Percentiles rank a stretch among this genome's conserved stretches.
These are phyloP conservation scores for Elongisporangium prolatum DNA, from an alignment of 352 stramenopile species.

Conservation along the genomic window DNA sequence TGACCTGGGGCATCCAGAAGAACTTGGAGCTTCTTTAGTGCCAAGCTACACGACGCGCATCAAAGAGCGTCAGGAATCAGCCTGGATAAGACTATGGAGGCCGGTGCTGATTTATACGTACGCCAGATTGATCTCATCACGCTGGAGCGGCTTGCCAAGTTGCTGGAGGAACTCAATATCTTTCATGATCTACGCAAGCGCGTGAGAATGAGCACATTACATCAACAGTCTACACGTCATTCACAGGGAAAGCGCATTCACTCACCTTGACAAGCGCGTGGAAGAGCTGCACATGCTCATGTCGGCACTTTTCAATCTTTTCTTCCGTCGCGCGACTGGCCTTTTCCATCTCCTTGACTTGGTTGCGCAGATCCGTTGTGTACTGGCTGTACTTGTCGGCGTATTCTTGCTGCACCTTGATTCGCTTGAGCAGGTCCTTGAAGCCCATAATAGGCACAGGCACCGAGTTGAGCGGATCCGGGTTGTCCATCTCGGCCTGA, in stretches of 20 bases:
- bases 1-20: conserved; percentile 76
- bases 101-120: conserved; percentile 31
- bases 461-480: conserved; percentile 73
- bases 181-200: conserved; percentile 58
- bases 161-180: conserved; percentile 86
- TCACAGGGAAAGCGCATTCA: background rate
- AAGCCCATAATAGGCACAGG: conserved; percentile 77
- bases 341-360: conserved; percentile 83
- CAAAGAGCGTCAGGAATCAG: background rate
- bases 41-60: conserved; percentile 38
- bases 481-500: conserved; percentile 83
- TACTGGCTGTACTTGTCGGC: conserved; percentile 80
- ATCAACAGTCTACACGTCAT: conserved; percentile 1
- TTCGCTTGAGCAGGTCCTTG: conserved; percentile 74
- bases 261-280: conserved; percentile 74
- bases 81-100: conserved; percentile 2
- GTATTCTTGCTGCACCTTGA: conserved; percentile 77
- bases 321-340: conserved; percentile 72
- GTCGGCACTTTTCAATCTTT: conserved; percentile 81
- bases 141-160: conserved; percentile 78
- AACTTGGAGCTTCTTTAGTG: conserved; percentile 80
- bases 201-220: background rate
- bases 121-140: conserved; percentile 71
- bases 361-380: conserved; percentile 63
- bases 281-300: conserved; percentile 80